Percentiles rank a stretch among this genome's conserved stretches.
Conservation (phyloP, 352 stramenopile genomes). For the Aphanomyces invadans region DNA sequence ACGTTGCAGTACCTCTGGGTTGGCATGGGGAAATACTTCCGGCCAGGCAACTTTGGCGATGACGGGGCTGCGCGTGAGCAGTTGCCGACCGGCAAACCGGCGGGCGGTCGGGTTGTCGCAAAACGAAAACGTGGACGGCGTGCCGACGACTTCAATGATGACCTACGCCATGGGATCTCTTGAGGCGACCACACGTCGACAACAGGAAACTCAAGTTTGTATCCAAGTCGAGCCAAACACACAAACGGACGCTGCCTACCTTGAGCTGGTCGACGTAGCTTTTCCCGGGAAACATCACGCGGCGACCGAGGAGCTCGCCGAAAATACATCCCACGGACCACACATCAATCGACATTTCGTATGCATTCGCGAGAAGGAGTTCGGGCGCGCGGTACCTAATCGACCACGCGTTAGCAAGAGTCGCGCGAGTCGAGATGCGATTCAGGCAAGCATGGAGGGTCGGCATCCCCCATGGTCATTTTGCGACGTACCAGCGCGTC, state of each 20-base stretch:
- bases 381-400: constrained; percentile 59
- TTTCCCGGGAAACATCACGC: constrained; percentile 74
- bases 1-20: constrained; percentile 39
- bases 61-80: constrained; percentile 60
- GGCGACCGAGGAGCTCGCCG: constrained; percentile 92
- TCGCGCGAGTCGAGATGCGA: too few species aligned
- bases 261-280: constrained; percentile 86
- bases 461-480: background rate
- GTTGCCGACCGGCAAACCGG: constrained; percentile 76
- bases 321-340: constrained; percentile 99
- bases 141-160: constrained; percentile 80
- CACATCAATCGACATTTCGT: constrained; percentile 88
- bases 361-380: constrained; percentile 72
- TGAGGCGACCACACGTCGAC: too few species aligned
- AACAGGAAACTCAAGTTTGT: too few species aligned
- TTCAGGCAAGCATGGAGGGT: too few species aligned
- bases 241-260: too few species aligned
- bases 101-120: constrained; percentile 76
- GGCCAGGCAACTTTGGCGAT: constrained; percentile 72
- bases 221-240: too few species aligned
- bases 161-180: too few species aligned
- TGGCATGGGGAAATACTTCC: constrained; percentile 70
- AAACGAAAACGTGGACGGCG: constrained; percentile 77
- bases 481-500: constrained; percentile 79
- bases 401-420: background rate